Conservation (phyloP, 192 early-diverging fungal species). For the Coemansia sp. region DNA sequence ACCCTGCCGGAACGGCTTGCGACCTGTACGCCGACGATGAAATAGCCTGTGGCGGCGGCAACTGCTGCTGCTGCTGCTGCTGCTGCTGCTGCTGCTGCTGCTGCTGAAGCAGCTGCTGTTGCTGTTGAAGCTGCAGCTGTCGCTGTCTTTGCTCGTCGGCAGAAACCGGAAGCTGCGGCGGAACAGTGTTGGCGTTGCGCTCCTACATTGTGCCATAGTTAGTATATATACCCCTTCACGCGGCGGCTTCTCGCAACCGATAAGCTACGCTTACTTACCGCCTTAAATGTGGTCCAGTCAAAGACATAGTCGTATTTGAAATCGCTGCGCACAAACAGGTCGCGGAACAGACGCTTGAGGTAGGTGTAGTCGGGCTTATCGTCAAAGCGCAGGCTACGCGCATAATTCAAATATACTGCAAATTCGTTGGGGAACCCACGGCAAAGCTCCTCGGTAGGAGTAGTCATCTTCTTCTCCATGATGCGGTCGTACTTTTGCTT, state of each 20-base stretch:
- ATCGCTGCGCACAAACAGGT: slow-evolving; percentile 78
- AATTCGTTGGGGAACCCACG: slow-evolving; percentile 83
- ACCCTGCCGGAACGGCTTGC: slow-evolving; percentile 36
- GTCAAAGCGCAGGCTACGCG: slow-evolving; percentile 80
- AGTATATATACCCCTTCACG: too few species aligned
- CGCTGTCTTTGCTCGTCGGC: slow-evolving; percentile 46
- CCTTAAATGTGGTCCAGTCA: slow-evolving; percentile 75
- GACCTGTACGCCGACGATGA: slow-evolving; percentile 40
- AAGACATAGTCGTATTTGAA: slow-evolving; percentile 86
- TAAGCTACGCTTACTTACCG: slow-evolving; percentile 20
- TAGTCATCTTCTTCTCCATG: slow-evolving; percentile 90
- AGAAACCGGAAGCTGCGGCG: slow-evolving; percentile 31
- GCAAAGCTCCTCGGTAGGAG: slow-evolving; percentile 78
- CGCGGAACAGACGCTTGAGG: slow-evolving; percentile 81
- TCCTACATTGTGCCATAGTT: slow-evolving; percentile 21
- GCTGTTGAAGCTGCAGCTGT: slow-evolving; percentile 19
- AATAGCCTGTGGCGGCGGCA: slow-evolving; percentile 33
- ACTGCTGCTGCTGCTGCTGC: slow-evolving; percentile 30
- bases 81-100: slow-evolving; percentile 20
- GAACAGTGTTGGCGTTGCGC: slow-evolving; percentile 24
- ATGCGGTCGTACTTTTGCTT: slow-evolving; percentile 95
- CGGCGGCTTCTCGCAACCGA: too few species aligned
- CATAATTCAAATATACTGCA: slow-evolving; percentile 83
- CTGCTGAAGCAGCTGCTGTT: slow-evolving; percentile 30
- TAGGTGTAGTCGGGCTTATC: slow-evolving; percentile 91